A percentile compares a stretch with the other conserved stretches of the same genome.
Conservation (phyloP, 768 basidiomycete species). For the Xerocomus brunneocitrinus region DNA sequence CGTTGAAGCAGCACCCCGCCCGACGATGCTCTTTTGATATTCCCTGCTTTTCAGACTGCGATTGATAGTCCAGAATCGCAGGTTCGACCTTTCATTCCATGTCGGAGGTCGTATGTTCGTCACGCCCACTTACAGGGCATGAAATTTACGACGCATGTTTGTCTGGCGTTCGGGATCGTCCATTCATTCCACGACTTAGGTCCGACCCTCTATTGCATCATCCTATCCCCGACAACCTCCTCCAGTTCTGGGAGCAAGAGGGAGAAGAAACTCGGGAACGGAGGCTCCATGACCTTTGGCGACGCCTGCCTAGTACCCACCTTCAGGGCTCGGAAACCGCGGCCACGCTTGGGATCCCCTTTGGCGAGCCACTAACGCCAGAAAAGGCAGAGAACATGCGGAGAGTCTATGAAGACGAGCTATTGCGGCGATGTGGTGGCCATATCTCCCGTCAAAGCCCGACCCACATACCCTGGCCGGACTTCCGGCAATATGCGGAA, state of each 20-base stretch:
- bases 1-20: constrained; percentile 16
- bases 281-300: constrained; percentile 61
- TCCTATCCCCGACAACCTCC: constrained; percentile 46
- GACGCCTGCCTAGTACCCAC: constrained; percentile 41
- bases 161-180: constrained; percentile 49
- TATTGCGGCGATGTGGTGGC: constrained; percentile 53
- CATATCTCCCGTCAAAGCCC: constrained; percentile 37
- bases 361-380: constrained; percentile 34
- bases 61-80: constrained; percentile 15
- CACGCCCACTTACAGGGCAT: constrained; percentile 36
- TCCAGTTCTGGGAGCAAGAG: constrained; percentile 62
- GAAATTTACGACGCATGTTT: constrained; percentile 51
- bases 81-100: constrained; percentile 22
- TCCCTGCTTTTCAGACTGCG: constrained; percentile 6
- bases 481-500: constrained; percentile 71
- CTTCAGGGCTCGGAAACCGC: constrained; percentile 22
- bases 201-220: constrained; percentile 45
- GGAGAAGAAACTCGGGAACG: constrained; percentile 57
- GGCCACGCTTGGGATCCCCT: constrained; percentile 13
- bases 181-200: constrained; percentile 55
- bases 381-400: constrained; percentile 60
- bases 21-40: constrained; percentile 29
- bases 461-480: constrained; percentile 59
- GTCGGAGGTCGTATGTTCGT: constrained; percentile 21
- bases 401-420: constrained; percentile 73